Conservation (phyloP, 495 filamentous ascomycete species). For the Lentithecium fluviatile region DNA sequence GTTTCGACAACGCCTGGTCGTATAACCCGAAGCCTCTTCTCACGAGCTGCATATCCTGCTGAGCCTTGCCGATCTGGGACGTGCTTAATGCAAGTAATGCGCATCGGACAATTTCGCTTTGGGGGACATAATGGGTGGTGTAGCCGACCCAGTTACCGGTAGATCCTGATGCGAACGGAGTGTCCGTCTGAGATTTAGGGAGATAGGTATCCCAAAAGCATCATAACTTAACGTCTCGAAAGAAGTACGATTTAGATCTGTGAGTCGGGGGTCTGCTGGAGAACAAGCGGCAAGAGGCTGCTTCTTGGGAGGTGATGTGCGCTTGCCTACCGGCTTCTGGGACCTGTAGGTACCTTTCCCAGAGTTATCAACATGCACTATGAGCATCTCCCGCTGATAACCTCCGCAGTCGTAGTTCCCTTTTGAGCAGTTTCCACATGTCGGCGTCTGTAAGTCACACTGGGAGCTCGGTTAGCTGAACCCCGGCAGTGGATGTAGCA, state of each 20-base stretch:
- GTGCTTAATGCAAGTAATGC: slow-evolving; percentile 22
- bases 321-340: background rate
- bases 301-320: background rate
- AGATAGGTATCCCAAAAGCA: slow-evolving; percentile 23
- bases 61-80: slow-evolving; percentile 10
- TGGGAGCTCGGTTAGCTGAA: background rate
- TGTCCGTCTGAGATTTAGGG: background rate
- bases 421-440: slow-evolving; percentile 13
- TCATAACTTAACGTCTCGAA: slow-evolving; percentile 12
- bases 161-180: background rate
- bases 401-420: slow-evolving; percentile 16
- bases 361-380: slow-evolving; percentile 9
- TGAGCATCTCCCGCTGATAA: slow-evolving; percentile 18
- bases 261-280: background rate
- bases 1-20: slow-evolving; percentile 7
- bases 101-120: slow-evolving; percentile 9
- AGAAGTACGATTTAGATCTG: slow-evolving; percentile 10
- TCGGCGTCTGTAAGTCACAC: slow-evolving; percentile 21
- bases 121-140: background rate
- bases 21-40: slow-evolving; percentile 18
- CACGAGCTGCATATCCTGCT: slow-evolving; percentile 6
- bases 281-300: background rate
- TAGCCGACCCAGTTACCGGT: background rate
- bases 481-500: no score
- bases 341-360: background rate